A percentile compares a stretch with the other conserved stretches of the same genome.
Conservation (phyloP, 768 basidiomycete species). For the Coprinellus aureogranulatus region DNA sequence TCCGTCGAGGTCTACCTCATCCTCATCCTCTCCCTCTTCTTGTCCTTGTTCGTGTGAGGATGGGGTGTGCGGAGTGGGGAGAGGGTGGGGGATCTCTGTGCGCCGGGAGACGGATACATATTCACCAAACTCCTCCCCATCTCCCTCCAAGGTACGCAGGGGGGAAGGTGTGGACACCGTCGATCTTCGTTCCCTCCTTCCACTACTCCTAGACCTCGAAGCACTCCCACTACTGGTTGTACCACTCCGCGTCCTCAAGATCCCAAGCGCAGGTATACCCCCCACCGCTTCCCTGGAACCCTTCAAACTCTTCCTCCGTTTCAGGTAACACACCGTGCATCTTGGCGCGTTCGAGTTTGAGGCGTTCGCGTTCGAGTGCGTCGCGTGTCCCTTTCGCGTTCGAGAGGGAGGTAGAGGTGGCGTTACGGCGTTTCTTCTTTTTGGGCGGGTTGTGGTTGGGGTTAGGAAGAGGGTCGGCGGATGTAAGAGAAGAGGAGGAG, state of each 20-base stretch:
- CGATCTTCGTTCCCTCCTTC: not conserved
- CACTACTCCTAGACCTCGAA: conserved; percentile 8
- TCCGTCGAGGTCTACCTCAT: conserved; percentile 3
- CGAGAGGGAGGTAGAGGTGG: no score
- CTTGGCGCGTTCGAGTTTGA: conserved; percentile 9
- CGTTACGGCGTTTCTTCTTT: no score
- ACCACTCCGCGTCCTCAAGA: conserved; percentile 14
- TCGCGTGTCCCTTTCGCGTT: no score
- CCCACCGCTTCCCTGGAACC: conserved; percentile 57
- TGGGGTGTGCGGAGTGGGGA: no score
- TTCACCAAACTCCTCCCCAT: not conserved
- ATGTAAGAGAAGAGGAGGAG: conserved; percentile 26
- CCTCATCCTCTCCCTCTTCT: conserved; percentile 1
- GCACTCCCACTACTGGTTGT: no score
- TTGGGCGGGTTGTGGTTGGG: conserved; percentile 46
- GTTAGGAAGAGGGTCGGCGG: no score
- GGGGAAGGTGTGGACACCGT: no score
- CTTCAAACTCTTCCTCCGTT: conserved; percentile 52
- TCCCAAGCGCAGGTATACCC: not conserved
- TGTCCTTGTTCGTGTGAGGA: no score
- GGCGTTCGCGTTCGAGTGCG: conserved; percentile 27
- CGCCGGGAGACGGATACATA: not conserved
- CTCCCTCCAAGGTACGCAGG: no score
- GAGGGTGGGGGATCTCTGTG: no score
- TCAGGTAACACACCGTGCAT: conserved; percentile 19